phyloP scores from a whole-genome alignment of 2,329 filamentous ascomycete genomes.

The Trichoderma aggressivum region DNA sequence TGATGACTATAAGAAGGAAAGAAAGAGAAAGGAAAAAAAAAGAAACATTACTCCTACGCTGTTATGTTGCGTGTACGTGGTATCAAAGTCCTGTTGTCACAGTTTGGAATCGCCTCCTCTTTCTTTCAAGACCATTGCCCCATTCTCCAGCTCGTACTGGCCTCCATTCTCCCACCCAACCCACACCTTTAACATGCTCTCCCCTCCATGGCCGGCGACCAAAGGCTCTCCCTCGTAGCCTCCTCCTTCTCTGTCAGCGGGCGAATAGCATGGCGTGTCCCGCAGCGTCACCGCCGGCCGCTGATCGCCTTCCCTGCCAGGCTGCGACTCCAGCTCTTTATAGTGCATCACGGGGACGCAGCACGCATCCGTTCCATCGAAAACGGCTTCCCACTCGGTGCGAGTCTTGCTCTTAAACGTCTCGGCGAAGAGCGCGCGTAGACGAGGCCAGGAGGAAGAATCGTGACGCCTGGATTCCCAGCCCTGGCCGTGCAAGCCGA shows the following conservation, averaged over 20 bases:
- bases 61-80: background rate
- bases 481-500: constrained; percentile 53
- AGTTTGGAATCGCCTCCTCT: constrained; percentile 2
- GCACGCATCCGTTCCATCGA: constrained; percentile 89
- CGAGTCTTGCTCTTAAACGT: constrained; percentile 69
- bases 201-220: constrained; percentile 66
- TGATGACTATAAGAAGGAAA: background rate
- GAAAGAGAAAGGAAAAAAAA: background rate
- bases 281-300: constrained; percentile 66
- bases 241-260: constrained; percentile 34
- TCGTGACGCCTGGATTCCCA: constrained; percentile 58
- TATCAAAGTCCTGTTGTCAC: background rate
- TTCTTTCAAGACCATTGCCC: constrained; percentile 53
- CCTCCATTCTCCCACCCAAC: constrained; percentile 70
- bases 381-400: constrained; percentile 77
- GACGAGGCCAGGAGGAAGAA: constrained; percentile 61
- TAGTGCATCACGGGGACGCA: constrained; percentile 83
- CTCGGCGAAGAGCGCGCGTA: constrained; percentile 58
- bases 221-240: constrained; percentile 64
- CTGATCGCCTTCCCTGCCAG: constrained; percentile 60
- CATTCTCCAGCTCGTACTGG: constrained; percentile 65
- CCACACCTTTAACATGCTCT: constrained; percentile 67
- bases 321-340: constrained; percentile 58
- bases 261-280: constrained; percentile 56
- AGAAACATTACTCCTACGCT: background rate